Percentiles rank a stretch among this genome's conserved stretches.
Evolutionary conservation across 2,329 filamentous ascomycete genomes (phyloP).

Genomic region (Trichoderma semiorbis): DNA sequence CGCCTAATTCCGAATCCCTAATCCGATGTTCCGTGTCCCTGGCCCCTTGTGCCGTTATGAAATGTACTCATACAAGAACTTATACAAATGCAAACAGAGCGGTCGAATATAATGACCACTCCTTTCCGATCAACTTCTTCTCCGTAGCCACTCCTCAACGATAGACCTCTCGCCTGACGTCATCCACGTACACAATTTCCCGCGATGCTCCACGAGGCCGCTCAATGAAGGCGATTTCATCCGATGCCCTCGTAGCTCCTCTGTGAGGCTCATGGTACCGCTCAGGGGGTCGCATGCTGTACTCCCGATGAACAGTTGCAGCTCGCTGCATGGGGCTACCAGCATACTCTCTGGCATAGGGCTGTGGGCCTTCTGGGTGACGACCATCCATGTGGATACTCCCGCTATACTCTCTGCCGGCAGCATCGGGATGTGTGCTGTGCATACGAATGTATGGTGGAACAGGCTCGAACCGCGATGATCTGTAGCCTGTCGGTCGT

Average conservation of each 20-base stretch:
- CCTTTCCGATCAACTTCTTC: neutral
- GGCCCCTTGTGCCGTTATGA: neutral
- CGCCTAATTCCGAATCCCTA: neutral
- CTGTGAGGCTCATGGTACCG: slow-evolving; percentile 41
- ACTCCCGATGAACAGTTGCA: slow-evolving; percentile 30
- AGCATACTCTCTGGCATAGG: slow-evolving; percentile 33
- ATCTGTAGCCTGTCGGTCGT: slow-evolving; percentile 57
- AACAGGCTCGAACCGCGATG: slow-evolving; percentile 43
- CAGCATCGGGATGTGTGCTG: slow-evolving; percentile 39
- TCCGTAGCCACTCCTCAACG: slow-evolving; percentile 24
- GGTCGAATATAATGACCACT: neutral
- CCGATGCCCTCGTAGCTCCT: slow-evolving; percentile 26
- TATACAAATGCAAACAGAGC: neutral
- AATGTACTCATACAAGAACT: slow-evolving; percentile 5
- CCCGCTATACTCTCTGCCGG: slow-evolving; percentile 29
- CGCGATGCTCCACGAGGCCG: slow-evolving; percentile 39
- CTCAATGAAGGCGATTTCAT: slow-evolving; percentile 45
- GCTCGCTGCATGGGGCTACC: slow-evolving; percentile 26
- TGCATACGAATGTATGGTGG: slow-evolving; percentile 44
- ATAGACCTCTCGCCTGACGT: slow-evolving; percentile 36
- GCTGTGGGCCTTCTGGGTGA: slow-evolving; percentile 29
- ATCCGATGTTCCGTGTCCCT: neutral
- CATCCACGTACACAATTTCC: slow-evolving; percentile 46
- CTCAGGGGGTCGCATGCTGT: slow-evolving; percentile 42
- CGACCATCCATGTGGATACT: slow-evolving; percentile 29